Percentiles rank a stretch among this genome's conserved stretches.
Conservation (phyloP, 306 rosid genomes). For the Vicia faba region DNA sequence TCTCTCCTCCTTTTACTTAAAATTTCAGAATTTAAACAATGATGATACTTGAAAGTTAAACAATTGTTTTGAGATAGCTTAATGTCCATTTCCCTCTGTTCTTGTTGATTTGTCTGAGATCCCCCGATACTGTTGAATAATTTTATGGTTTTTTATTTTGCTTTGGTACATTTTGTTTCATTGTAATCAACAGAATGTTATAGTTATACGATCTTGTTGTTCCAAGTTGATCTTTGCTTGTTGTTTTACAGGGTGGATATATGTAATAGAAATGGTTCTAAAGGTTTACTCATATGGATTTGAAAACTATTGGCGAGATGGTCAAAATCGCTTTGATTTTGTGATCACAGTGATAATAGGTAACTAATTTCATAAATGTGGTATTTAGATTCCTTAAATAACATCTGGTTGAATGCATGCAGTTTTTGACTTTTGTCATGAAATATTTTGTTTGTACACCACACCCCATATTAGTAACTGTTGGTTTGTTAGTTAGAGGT, state of each 20-base stretch:
- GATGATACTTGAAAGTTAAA: slow-evolving; percentile 7
- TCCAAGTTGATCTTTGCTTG: slow-evolving; percentile 34
- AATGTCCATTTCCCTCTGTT: slow-evolving; percentile 27
- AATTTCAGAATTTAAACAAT: background rate
- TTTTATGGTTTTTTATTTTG: slow-evolving; percentile 19
- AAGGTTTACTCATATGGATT: slow-evolving; percentile 86
- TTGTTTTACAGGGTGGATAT: slow-evolving; percentile 81
- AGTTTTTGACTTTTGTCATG: slow-evolving; percentile 29
- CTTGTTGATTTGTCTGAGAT: slow-evolving; percentile 21
- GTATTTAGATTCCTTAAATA: slow-evolving; percentile 19
- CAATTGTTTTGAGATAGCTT: slow-evolving; percentile 14
- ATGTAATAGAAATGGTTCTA: slow-evolving; percentile 83
- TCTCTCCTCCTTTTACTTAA: no score
- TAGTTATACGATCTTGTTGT: background rate
- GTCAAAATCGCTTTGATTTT: slow-evolving; percentile 93
- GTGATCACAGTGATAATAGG: slow-evolving; percentile 81
- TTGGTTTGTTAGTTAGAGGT: background rate
- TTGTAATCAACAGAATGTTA: slow-evolving; percentile 1
- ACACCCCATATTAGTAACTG: background rate
- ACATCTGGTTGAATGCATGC: slow-evolving; percentile 24
- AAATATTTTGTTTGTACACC: slow-evolving; percentile 16
- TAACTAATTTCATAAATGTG: slow-evolving; percentile 40
- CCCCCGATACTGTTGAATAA: slow-evolving; percentile 7
- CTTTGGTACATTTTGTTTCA: slow-evolving; percentile 21
- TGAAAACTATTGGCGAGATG: slow-evolving; percentile 92